Base-by-base conservation (phyloP, 2,329 filamentous ascomycete genomes). In the Aspergillus japonicus region DNA sequence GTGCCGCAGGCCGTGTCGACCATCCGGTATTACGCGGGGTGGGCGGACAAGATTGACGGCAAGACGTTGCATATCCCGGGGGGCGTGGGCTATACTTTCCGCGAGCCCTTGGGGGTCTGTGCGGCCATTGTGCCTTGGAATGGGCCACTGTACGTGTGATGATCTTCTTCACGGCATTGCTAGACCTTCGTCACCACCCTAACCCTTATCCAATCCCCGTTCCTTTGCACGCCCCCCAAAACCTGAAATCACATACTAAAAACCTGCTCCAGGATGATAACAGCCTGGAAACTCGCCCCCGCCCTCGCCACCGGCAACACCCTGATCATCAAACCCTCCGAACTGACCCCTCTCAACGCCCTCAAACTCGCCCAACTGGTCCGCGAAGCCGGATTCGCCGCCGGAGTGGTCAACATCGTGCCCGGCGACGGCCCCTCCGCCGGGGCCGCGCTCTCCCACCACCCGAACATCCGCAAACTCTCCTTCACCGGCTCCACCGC, bases 241-340 rank as follows among this genome's bases (percentile, higher is more conserved):
- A 29, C 26, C 26, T 29, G 26, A 29, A 29, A 29, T 29, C 26
- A 29, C 7, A 10, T 29, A 29, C 26, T 29, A 29, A 29, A 29
- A 29, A 29, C 26, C 26, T 29, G 26, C 14, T 16, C 33, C 33
- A 70, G 68, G 19, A 70, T 71, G 68, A 70, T 71, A 19, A 69
- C 68, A 0, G 67, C 67, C 44, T 73, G 71, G 71, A 90, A 90
- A 70, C 83, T 84, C 2, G 81, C 84, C 50, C 85, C 87, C 1
- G 50, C 50, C 6, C 33, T 52, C 12, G 16, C 50, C 21, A 85
- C 86, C 1, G 87, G 88, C 1, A 90, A 88, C 70, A 84, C 86
- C 1, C 87, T 92, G 81, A 81, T 92, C 16, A 79, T 84, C 39
- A 91, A 90, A 11, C 85, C 85, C 1, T 86, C 87, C 1, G 87